Base-by-base conservation (phyloP, 116 monocot species). In the Cymodocea nodosa region DNA sequence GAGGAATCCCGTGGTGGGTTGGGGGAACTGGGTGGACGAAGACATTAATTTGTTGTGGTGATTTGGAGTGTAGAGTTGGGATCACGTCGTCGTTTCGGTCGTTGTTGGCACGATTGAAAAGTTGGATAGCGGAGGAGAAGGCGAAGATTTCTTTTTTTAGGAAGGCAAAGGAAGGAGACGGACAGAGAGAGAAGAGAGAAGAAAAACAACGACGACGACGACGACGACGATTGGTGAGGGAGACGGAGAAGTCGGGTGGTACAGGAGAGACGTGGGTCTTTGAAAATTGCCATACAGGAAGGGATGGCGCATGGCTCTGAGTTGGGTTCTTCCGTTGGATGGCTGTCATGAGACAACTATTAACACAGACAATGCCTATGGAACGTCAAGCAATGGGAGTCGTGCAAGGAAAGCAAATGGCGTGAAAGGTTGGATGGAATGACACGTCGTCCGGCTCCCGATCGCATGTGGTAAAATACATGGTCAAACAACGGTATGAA, bases 171-270 rank as follows among this genome's bases (percentile, higher is more conserved):
- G 60, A 60, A 35, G 15, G 6, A 35, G 25, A 23, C 13, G 20
- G 12, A 5, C 34, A 67, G 52, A 50, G 18, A 23, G 18, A 24
- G 50, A 51, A 50, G 0, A 15, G 13, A 18, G 24, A 24, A 30
- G 54, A 24, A 52, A 34, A 7, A 35, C 14, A 9, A 5, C 25
- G 13, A 30, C 15, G 1, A 6, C 13, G 68, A 16, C 19, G 24
- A 2, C 20, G 56, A 16, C 6, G 0, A n/a, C 7, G n/a, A 56
- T 51, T 15, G 65, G 15, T 18, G 23, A n/a, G 35, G 39, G 23
- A 18, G 69, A 22, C 69, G 49, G 37, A 36, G 36, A 40, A 69
- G 69, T 48, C 69, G 69, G 69, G 49, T 15, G 69, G n/a, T n/a
- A n/a, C 69, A 59, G 69, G 59, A 57, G 59, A n/a, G 49, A 59